phyloP scores from a whole-genome alignment of 306 rosid species.

The Glycyrrhiza uralensis region DNA sequence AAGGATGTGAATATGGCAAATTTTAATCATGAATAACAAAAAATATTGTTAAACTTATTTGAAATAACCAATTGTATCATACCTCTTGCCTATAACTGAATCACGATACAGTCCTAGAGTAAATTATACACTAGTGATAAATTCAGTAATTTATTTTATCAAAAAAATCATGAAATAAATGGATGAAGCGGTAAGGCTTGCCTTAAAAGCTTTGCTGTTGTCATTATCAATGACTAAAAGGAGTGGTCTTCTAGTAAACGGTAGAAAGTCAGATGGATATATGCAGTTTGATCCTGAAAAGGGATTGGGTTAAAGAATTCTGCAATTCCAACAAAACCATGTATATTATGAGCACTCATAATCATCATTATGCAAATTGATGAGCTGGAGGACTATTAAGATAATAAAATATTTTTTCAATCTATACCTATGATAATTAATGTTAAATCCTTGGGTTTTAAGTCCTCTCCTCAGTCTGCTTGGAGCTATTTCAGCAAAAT shows the following conservation, averaged over 20 bases:
- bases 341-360: neutral
- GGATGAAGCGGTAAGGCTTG: slow-evolving; percentile 33
- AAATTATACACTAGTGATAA: neutral
- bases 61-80: neutral
- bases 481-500: slow-evolving; percentile 9
- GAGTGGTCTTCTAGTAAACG: slow-evolving; percentile 94
- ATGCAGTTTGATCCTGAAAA: slow-evolving; percentile 79
- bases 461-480: slow-evolving; percentile 13
- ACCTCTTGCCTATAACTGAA: neutral
- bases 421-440: neutral
- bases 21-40: neutral
- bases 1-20: neutral
- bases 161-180: neutral
- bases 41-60: neutral
- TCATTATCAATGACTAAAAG: slow-evolving; percentile 78
- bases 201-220: slow-evolving; percentile 85
- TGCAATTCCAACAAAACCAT: slow-evolving; percentile 15
- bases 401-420: neutral
- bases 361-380: slow-evolving; percentile 20
- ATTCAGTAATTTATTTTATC: slow-evolving; percentile 1
- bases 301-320: slow-evolving; percentile 34
- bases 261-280: slow-evolving; percentile 77
- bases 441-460: slow-evolving; percentile 20
- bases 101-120: neutral
- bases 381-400: neutral